These are phyloP conservation scores for Adiantum capillusveneris DNA, from an alignment of 75 land plant species.

Conservation along the genomic window DNA sequence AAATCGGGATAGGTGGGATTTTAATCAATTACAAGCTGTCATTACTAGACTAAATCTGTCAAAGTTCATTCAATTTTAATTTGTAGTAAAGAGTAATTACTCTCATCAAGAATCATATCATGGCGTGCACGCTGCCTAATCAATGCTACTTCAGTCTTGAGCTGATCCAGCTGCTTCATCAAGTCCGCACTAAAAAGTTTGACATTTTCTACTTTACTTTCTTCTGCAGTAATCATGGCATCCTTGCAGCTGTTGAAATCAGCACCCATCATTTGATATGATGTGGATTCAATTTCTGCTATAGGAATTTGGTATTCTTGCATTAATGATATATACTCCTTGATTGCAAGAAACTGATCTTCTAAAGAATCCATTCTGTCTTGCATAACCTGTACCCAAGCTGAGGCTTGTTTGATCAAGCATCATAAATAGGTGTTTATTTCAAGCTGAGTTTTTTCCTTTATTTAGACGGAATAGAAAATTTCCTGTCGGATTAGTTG, in stretches of 20 bases:
- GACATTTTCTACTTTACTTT: constrained; percentile 21
- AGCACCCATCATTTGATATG: constrained; percentile 20
- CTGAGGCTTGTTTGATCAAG: no score
- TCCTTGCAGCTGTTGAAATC: constrained; percentile 28
- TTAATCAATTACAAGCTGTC: no score
- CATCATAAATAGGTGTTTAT: no score
- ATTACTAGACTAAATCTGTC: no score
- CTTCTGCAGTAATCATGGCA: constrained; percentile 24
- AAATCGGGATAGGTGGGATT: no score
- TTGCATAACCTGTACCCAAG: constrained; percentile 12
- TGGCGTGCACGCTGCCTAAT: constrained; percentile 22
- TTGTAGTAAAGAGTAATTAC: not conserved
- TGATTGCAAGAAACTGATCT: constrained; percentile 17
- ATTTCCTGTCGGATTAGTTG: no score
- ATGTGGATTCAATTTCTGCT: constrained; percentile 21
- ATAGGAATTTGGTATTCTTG: constrained; percentile 23
- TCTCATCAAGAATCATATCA: constrained; percentile 23
- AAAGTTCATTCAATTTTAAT: no score
- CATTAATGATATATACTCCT: constrained; percentile 17
- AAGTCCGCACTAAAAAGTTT: constrained; percentile 24
- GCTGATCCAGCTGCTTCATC: constrained; percentile 21
- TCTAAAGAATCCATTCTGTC: constrained; percentile 16
- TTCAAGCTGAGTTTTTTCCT: no score
- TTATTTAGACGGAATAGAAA: no score
- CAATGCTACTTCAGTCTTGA: constrained; percentile 12